These are phyloP conservation scores for Luzula sylvatica DNA, from an alignment of 176 grass and related monocot genomes.

Conservation along the genomic window DNA sequence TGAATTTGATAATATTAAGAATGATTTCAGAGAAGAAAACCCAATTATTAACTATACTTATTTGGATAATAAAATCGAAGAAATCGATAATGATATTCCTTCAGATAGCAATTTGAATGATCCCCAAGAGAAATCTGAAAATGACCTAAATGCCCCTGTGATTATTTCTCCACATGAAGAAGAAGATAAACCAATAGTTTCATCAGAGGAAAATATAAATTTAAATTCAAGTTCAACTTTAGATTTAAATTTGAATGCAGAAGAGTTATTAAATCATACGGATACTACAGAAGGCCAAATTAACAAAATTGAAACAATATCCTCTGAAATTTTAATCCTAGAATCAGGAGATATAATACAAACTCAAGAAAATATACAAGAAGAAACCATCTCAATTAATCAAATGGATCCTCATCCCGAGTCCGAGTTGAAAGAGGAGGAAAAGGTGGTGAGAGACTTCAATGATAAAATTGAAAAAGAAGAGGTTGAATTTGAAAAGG, in stretches of 20 bases:
- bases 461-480: slow-evolving; percentile 25
- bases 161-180: slow-evolving; percentile 3
- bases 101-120: slow-evolving; percentile 12
- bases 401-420: slow-evolving; percentile 13
- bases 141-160: neutral
- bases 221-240: too few relatives aligned
- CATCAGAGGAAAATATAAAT: slow-evolving; percentile 23
- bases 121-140: slow-evolving; percentile 1
- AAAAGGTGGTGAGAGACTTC: slow-evolving; percentile 7
- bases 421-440: slow-evolving; percentile 3
- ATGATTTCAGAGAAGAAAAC: slow-evolving; percentile 11
- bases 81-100: neutral
- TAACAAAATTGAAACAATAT: slow-evolving; percentile 23
- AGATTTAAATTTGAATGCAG: neutral
- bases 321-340: slow-evolving; percentile 24
- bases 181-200: slow-evolving; percentile 11
- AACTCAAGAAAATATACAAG: slow-evolving; percentile 11
- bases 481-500: slow-evolving; percentile 8
- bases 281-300: slow-evolving; percentile 21
- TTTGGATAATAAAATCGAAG: slow-evolving; percentile 11
- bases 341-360: slow-evolving; percentile 39
- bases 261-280: slow-evolving; percentile 22
- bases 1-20: slow-evolving; percentile 1
- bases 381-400: neutral
- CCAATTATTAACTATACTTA: neutral